Percentiles rank a stretch among this genome's conserved stretches.
phyloP scores from a whole-genome alignment of 2,329 filamentous ascomycete genomes.

The Didymellaceae sp. region DNA sequence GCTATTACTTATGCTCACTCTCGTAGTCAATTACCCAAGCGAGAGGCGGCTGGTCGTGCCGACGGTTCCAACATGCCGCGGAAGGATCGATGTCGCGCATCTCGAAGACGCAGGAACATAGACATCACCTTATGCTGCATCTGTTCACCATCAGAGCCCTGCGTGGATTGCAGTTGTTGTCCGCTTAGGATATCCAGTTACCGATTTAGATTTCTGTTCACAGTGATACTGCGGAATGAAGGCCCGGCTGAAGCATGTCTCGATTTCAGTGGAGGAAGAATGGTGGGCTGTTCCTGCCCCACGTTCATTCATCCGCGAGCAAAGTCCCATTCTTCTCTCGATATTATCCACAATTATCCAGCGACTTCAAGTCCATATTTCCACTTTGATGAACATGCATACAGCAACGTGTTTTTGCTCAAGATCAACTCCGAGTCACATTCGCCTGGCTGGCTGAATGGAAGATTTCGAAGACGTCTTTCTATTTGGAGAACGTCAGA shows the following conservation, averaged over 20 bases:
- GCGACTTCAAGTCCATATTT: no score
- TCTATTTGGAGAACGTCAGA: no score
- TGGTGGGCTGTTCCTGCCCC: background rate
- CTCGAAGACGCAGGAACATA: background rate
- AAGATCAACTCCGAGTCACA: no score
- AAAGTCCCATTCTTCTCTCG: background rate
- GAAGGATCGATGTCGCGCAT: background rate
- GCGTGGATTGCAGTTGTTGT: background rate
- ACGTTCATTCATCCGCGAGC: background rate
- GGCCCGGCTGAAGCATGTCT: background rate
- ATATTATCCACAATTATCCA: background rate
- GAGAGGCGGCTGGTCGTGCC: background rate
- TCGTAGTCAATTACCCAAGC: background rate
- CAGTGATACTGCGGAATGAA: background rate
- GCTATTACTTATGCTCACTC: background rate
- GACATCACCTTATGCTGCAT: conserved; percentile 3
- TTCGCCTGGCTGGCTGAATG: no score
- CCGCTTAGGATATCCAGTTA: background rate
- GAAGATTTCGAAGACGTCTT: no score
- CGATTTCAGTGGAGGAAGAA: background rate
- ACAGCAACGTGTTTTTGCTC: no score
- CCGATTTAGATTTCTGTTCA: background rate
- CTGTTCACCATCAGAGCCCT: background rate
- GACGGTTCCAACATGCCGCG: background rate
- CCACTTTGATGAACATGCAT: background rate